Evolutionary conservation across 805 yeast species (phyloP), one percentile per base, ranked within the genome.

Genomic region (Ogataea dorogensis): DNA sequence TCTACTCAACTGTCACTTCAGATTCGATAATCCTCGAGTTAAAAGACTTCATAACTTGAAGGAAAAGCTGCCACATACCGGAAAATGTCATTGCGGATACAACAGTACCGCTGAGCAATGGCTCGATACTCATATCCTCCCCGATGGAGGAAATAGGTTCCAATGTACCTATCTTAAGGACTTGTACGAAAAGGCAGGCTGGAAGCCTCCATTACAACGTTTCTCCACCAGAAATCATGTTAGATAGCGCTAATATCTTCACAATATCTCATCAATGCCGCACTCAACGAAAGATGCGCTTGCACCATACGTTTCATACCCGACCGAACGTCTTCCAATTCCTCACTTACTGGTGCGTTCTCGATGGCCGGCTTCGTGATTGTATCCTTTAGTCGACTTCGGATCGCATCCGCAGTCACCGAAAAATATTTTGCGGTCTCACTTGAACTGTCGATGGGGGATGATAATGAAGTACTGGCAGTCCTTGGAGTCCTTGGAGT

Each of bases 1-100:
- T 51, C 56, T 79, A 36, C 58, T 79, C 25, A 80, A 78, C 51
- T 63, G 71, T 34, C 86, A 79, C 46, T 79, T 79, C 51, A 54
- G 53, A 30, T 78, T 77, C 51, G 79, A 75, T 44, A 64, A 73
- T 39, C 61, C 63, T 4, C 51, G 58, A 23, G 67, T 68, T 8
- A 67, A 68, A 33, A 63, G 64, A 26, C 56, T 67, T 37, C 74
- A 73, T 40, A 76, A 73, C 38, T 56, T 79, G 38, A 67, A 65
- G 33, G 80, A 75, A 37, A 78, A 78, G 51, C 59, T 79, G 15
- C 54, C 58, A 17, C 67, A 67, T 44, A 50, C 55, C 49, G 86
- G 86, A 1, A 58, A 67, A 2, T 79, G 86, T 50, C 53, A 45
- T 13, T 80, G 86, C 52, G 79, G 80, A 1, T 53, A 50, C 12